Evolutionary conservation across 345 rosid species (phyloP).

Genomic region (Microcos paniculata): DNA sequence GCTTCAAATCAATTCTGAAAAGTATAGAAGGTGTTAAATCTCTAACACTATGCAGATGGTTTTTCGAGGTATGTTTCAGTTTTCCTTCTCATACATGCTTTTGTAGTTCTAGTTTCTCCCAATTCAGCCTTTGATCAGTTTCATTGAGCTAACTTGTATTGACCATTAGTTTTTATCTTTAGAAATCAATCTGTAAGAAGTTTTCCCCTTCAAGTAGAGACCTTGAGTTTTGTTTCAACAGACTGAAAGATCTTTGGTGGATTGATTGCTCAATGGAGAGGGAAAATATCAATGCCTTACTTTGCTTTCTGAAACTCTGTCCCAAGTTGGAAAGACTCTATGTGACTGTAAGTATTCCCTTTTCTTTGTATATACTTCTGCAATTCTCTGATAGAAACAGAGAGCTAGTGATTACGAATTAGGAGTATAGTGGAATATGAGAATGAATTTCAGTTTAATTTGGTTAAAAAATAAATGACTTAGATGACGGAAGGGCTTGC

Average conservation of each 20-base stretch:
- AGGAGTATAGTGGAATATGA: too few relatives aligned
- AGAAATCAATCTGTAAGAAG: not conserved
- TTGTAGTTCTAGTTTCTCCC: too few relatives aligned
- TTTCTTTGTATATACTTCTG: not conserved
- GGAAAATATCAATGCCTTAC: not conserved
- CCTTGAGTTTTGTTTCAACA: not conserved
- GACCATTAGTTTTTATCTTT: not conserved
- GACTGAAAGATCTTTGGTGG: constrained; percentile 3
- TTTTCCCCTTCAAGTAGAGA: not conserved
- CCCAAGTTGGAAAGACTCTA: not conserved
- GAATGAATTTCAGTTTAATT: not conserved
- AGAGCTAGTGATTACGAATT: too few relatives aligned
- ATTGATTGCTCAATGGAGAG: constrained; percentile 4
- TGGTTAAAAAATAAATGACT: not conserved
- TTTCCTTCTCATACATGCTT: too few relatives aligned
- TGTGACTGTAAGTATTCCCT: not conserved
- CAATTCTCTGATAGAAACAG: too few relatives aligned
- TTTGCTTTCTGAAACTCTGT: not conserved
- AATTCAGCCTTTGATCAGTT: too few relatives aligned
- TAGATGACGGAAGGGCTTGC: too few relatives aligned
- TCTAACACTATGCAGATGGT: not conserved
- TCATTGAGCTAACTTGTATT: not conserved
- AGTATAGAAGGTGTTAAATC: not conserved
- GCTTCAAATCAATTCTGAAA: not conserved
- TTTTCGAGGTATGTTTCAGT: not conserved